Base-by-base conservation (phyloP, 2,329 filamentous ascomycete species). In the Xylaria digitata region DNA sequence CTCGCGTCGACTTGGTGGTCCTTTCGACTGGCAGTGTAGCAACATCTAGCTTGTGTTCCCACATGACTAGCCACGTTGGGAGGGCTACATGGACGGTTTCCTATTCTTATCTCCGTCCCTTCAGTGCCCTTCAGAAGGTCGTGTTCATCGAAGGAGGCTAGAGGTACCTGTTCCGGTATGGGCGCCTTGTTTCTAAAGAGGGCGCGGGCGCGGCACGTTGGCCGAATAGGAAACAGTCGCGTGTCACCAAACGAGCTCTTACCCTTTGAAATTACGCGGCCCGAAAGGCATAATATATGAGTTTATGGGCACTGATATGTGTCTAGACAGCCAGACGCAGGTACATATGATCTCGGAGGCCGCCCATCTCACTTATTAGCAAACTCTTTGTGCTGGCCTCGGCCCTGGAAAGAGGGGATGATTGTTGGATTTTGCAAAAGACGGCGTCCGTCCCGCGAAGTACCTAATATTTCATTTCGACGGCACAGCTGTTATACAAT, bases 321-420 rank as follows among this genome's bases (percentile, higher is more conserved):
- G 9, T 37, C 49, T 48, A 61, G 61, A 58, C 67, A 67, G 61
- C 65, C 61, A 54, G 61, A 64, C 48, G 66, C 61, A 64, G 58
- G 53, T 72, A 70, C 73, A 71, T 65, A 67, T 55, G 50, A 76
- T 68, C 54, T 53, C 63, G 64, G 67, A 75, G 73, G 67, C 71
- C 70, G 48, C 71, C 72, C 54, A 69, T 70, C 46, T 70, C 67
- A 50, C 68, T 46, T 37, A 37, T 62, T 46, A 15, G 30, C 17
- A 42, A 46, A 42, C 23, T 30, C 32, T 56, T 42, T 19, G 67
- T 67, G 70, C 68, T 55, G 15, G 54, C 46, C 40, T 64, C 54
- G 37, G 49, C 60, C 61, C 17, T n/a, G 8, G 43, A 46, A 40
- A 53, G 30, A 48, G 48, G 46, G 23, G 15, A 58, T 32, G 52